phyloP scores from a whole-genome alignment of 2,329 filamentous ascomycete species.

The Aspergillus neoniger region DNA sequence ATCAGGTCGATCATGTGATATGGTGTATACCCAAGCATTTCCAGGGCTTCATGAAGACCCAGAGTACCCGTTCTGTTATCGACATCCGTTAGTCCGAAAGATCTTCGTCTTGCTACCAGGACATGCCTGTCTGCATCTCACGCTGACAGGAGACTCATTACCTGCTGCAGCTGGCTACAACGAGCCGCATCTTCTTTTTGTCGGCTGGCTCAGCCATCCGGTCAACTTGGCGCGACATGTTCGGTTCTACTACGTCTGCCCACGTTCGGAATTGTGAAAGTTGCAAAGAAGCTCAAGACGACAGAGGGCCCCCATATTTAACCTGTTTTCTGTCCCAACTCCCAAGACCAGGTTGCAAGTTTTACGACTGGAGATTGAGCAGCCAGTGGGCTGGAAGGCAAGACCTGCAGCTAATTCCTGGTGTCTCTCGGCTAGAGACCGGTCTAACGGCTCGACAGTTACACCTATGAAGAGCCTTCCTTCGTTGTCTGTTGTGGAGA shows the following conservation, averaged over 20 bases:
- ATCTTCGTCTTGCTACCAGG: too few species aligned
- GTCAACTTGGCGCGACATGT: slow-evolving; percentile 27
- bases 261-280: neutral
- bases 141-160: neutral
- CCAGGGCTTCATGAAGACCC: slow-evolving; percentile 24
- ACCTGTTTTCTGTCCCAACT: neutral
- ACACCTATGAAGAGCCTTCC: neutral
- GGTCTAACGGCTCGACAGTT: neutral
- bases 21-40: slow-evolving; percentile 26
- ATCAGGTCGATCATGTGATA: slow-evolving; percentile 26
- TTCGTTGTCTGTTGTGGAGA: neutral
- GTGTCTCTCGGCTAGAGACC: neutral
- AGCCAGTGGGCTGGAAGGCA: neutral
- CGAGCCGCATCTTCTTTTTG: slow-evolving; percentile 23
- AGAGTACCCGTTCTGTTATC: slow-evolving; percentile 25
- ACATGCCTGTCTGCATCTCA: too few species aligned
- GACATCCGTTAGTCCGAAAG: too few species aligned
- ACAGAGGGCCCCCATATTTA: neutral
- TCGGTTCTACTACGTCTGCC: neutral
- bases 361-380: neutral
- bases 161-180: slow-evolving; percentile 28
- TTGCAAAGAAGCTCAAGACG: neutral
- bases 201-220: slow-evolving; percentile 18
- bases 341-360: neutral
- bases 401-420: neutral